Conservation (phyloP, 1,284 basidiomycete species). For the Apiotrichum porosum region DNA sequence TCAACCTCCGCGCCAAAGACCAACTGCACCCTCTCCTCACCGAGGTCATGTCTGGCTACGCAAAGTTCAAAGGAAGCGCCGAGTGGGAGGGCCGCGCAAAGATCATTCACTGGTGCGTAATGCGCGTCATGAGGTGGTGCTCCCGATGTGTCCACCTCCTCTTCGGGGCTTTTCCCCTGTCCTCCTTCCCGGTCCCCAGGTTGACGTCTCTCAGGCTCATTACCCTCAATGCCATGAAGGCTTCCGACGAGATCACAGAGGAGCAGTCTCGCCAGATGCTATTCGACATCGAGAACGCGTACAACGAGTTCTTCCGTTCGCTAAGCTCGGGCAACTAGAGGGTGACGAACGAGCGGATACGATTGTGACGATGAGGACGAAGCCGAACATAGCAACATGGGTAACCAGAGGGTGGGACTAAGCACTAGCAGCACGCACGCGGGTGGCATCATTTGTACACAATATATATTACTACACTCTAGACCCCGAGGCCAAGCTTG, state of each 20-base stretch:
- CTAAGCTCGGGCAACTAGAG: slow-evolving; percentile 43
- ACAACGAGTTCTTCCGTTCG: slow-evolving; percentile 91
- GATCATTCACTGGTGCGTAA: slow-evolving; percentile 80
- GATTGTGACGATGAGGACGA: background rate
- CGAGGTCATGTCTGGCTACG: slow-evolving; percentile 87
- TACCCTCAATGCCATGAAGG: slow-evolving; percentile 92
- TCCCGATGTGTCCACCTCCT: background rate
- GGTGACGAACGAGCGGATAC: background rate
- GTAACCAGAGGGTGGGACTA: background rate
- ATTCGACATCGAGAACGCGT: slow-evolving; percentile 95
- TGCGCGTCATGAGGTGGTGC: too few species aligned
- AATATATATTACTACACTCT: background rate
- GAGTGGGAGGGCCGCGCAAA: slow-evolving; percentile 92
- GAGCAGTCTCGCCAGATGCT: slow-evolving; percentile 89
- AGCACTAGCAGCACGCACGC: background rate
- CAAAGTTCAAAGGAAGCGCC: slow-evolving; percentile 83
- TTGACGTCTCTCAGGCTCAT: slow-evolving; percentile 94
- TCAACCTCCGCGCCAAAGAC: slow-evolving; percentile 89
- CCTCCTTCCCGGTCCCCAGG: background rate
- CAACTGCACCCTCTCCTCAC: slow-evolving; percentile 92
- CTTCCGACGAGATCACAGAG: slow-evolving; percentile 91
- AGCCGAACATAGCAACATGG: background rate
- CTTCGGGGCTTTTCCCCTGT: background rate
- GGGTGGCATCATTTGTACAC: background rate
- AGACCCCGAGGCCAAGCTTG: slow-evolving; percentile 30